A percentile compares a stretch with the other conserved stretches of the same genome.
Conservation (phyloP, 352 stramenopile genomes). For the Aphanomyces stellatus region DNA sequence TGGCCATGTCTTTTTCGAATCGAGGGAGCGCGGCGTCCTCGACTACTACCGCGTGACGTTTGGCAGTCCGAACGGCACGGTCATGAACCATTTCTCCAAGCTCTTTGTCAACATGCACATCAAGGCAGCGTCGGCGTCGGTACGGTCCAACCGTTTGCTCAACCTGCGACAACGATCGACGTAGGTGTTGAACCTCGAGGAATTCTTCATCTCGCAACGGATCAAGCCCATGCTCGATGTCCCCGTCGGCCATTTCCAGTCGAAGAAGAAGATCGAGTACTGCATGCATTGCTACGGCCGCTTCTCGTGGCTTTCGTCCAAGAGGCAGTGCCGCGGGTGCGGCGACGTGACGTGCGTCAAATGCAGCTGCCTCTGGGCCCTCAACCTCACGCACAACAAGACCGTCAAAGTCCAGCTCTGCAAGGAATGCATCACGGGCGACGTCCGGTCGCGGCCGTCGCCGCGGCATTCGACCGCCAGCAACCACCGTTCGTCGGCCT, state of each 20-base stretch:
- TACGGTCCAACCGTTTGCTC: no score
- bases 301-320: conserved; percentile 1
- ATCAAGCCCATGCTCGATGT: background rate
- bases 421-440: background rate
- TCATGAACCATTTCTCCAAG: background rate
- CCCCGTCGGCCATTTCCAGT: background rate
- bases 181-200: conserved; percentile 6
- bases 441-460: background rate
- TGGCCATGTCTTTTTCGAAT: conserved; percentile 9
- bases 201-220: conserved; percentile 8
- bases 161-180: background rate
- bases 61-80: background rate
- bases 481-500: background rate
- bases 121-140: no score
- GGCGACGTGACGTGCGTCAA: conserved; percentile 1
- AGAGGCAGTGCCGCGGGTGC: conserved; percentile 8
- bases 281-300: conserved; percentile 6
- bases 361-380: background rate
- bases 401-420: background rate
- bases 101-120: background rate
- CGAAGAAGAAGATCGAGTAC: conserved; percentile 6
- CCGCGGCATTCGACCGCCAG: background rate
- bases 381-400: background rate
- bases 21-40: background rate
- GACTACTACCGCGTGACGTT: conserved; percentile 5